Conservation (phyloP, 106 monocot species). For the Dioscorea dumetorum region DNA sequence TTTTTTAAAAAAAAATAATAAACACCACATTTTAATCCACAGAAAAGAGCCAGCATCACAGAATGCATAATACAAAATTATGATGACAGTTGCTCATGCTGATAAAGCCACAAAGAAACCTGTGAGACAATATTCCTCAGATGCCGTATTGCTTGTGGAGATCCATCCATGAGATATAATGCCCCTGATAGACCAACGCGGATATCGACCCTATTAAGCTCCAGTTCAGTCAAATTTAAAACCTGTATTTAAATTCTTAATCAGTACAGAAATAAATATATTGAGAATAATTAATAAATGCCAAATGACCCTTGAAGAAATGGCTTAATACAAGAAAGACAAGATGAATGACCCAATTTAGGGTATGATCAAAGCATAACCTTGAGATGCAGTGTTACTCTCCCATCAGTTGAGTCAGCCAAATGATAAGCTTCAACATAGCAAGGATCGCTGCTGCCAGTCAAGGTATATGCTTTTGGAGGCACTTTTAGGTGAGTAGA, state of each 20-base stretch:
- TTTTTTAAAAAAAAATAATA: no score
- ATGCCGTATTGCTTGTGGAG: slow-evolving; percentile 78
- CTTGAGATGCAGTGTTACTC: slow-evolving; percentile 92
- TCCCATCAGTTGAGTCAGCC: slow-evolving; percentile 88
- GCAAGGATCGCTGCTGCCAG: slow-evolving; percentile 95
- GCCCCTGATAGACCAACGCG: slow-evolving; percentile 88
- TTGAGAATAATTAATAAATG: slow-evolving; percentile 1
- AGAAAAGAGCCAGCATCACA: no score
- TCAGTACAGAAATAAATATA: not conserved
- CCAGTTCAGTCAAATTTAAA: slow-evolving; percentile 93
- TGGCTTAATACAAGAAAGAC: not conserved
- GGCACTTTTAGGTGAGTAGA: slow-evolving; percentile 69
- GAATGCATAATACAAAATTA: no score
- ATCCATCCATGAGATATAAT: slow-evolving; percentile 89
- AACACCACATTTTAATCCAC: no score
- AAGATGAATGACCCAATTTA: not conserved
- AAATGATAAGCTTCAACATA: slow-evolving; percentile 96
- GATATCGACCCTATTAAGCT: slow-evolving; percentile 93
- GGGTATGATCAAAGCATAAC: slow-evolving; percentile 16
- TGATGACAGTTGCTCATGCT: no score
- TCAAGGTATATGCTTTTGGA: slow-evolving; percentile 65
- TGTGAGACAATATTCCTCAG: slow-evolving; percentile 94
- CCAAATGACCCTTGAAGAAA: not conserved
- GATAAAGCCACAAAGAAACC: slow-evolving; percentile 26
- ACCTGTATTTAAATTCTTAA: slow-evolving; percentile 46